Base-by-base conservation (phyloP, 805 yeast genomes). In the Pichia phayaonensis region DNA sequence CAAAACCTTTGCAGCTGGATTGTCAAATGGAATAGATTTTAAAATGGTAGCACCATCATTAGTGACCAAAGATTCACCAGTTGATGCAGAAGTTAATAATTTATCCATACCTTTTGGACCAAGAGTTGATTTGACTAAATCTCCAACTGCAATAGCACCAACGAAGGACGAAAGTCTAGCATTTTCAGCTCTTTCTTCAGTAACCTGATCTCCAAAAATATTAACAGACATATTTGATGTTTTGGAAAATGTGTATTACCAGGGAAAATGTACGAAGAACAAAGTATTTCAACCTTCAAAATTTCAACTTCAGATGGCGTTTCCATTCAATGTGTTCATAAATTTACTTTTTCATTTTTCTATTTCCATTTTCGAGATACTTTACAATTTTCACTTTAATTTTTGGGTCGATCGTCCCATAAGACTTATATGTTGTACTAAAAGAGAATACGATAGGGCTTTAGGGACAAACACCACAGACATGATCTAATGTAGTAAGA, bases 101-200 rank as follows among this genome's bases (percentile, higher is more conserved):
- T 94, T 94, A 69, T 94, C 99, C 98, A 94, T 92, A 56, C 99
- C 99, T 65, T 94, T 92, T 55, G 99, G 99, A 16, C 99, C 99
- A 56, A 94, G 73, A 3, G 99, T 86, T 29, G 90, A 75, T 69
- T 92, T 92, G 44, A 92, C 99, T 54, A 94, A 76, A 68, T 94
- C 99, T 47, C 99, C 99, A 36, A 94, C 99, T 40, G 99, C 99
- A 65, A 94, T 92, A 57, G 99, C 99, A 45, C 99, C 99, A 12
- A 94, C 95, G 68, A 94, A 94, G 2, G 99, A 89, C 8, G 97
- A 87, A 73, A 92, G 75, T 74, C 99, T 90, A 48, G 99, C 99
- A 70, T 92, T 90, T 70, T 94, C 99, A 43, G 94, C 99, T 63
- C 97, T 81, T 72, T 92, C 99, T 71, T 92, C 99, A 7, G 94